Conservation (phyloP, 257 asterid genomes). For the Mitragyna speciosa region DNA sequence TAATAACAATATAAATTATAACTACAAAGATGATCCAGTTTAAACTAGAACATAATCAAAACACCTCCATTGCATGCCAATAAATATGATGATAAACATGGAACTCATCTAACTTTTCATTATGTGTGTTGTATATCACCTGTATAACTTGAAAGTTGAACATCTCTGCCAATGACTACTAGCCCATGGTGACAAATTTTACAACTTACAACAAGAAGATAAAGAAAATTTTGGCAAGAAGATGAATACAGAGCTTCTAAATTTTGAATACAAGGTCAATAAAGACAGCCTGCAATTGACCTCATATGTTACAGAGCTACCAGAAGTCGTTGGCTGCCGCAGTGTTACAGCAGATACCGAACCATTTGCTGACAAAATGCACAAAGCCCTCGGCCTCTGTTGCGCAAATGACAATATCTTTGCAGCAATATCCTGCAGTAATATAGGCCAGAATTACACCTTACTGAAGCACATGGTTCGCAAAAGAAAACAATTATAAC, state of each 20-base stretch:
- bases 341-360: constrained; percentile 72
- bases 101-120: background rate
- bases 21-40: background rate
- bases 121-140: background rate
- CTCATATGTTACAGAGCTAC: constrained; percentile 73
- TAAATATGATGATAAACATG: background rate
- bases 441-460: constrained; percentile 12
- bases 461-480: background rate
- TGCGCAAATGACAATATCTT: constrained; percentile 88
- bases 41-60: background rate
- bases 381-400: constrained; percentile 90
- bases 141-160: background rate
- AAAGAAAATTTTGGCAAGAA: background rate
- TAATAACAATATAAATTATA: background rate
- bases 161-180: background rate
- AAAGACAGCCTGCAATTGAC: constrained; percentile 32
- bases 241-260: background rate
- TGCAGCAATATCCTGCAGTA: constrained; percentile 78
- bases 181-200: background rate
- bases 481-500: background rate
- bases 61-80: background rate
- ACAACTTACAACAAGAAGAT: background rate
- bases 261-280: background rate
- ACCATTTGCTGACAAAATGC: constrained; percentile 85
- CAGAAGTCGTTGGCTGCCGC: constrained; percentile 70